Evolutionary conservation across 2,329 filamentous ascomycete genomes (phyloP).

Genomic region (Ophiostoma sp.): DNA sequence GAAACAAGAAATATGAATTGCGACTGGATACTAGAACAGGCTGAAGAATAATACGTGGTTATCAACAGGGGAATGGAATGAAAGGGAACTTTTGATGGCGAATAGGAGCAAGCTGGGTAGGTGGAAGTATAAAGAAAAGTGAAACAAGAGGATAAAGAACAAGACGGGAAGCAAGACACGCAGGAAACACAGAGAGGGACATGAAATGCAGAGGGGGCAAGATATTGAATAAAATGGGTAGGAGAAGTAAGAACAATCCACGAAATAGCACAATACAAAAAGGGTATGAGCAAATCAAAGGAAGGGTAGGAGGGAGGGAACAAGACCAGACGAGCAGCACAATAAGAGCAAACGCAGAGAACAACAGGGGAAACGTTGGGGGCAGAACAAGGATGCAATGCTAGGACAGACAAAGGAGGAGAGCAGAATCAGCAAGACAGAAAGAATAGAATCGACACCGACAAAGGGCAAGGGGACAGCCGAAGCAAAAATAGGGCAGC

Average conservation of each 20-base stretch:
- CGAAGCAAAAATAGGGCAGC: constrained; percentile 11
- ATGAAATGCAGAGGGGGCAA: not conserved
- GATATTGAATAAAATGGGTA: not conserved
- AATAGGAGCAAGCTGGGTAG: not conserved
- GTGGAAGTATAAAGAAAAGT: constrained; percentile 8
- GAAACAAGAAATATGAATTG: not conserved
- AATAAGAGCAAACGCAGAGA: not conserved
- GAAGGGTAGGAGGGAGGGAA: no score
- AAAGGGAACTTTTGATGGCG: not conserved
- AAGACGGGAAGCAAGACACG: not conserved
- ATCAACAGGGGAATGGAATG: not conserved
- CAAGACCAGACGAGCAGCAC: no score
- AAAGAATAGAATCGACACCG: constrained; percentile 14
- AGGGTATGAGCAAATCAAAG: no score
- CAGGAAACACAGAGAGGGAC: not conserved
- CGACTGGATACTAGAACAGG: not conserved
- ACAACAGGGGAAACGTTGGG: not conserved
- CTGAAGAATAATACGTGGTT: not conserved
- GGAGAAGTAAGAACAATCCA: not conserved
- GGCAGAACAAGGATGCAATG: not conserved
- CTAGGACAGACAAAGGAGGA: not conserved
- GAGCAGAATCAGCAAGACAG: not conserved
- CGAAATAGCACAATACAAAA: not conserved
- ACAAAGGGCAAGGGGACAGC: constrained; percentile 1
- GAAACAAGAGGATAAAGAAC: constrained; percentile 8